phyloP scores from a whole-genome alignment of 2,329 filamentous ascomycete genomes.

The Arthroderma uncinatum region DNA sequence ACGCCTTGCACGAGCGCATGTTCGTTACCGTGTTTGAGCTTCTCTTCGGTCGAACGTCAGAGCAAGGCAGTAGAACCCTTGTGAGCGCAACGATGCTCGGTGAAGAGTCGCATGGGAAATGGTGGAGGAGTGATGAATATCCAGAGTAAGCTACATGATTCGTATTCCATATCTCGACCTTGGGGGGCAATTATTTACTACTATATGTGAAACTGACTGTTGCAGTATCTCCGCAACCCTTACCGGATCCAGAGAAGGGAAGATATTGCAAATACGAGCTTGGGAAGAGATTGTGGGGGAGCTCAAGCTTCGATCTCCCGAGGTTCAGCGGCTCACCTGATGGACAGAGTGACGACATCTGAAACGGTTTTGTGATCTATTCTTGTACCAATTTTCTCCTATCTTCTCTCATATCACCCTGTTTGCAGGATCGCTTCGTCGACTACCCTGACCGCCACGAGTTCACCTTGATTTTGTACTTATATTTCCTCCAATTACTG shows the following conservation, averaged over 20 bases:
- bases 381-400: background rate
- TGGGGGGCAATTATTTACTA: background rate
- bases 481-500: too few relatives aligned
- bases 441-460: background rate
- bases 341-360: background rate
- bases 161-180: background rate
- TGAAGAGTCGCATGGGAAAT: constrained; percentile 33
- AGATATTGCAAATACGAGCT: constrained; percentile 6
- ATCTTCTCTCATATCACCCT: background rate
- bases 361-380: background rate
- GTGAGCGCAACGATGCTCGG: constrained; percentile 34
- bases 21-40: constrained; percentile 26
- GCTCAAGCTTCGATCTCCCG: constrained; percentile 7
- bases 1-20: constrained; percentile 26
- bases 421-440: background rate
- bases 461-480: background rate
- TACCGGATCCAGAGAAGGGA: constrained; percentile 7
- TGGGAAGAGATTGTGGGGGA: constrained; percentile 12
- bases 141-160: constrained; percentile 10
- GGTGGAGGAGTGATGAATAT: constrained; percentile 29
- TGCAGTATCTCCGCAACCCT: constrained; percentile 10
- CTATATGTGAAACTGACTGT: background rate
- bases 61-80: constrained; percentile 35
- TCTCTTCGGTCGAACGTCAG: constrained; percentile 34
- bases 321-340: constrained; percentile 1